These are phyloP conservation scores for Quercus phellos DNA, from an alignment of 331 rosid species.

Conservation along the genomic window DNA sequence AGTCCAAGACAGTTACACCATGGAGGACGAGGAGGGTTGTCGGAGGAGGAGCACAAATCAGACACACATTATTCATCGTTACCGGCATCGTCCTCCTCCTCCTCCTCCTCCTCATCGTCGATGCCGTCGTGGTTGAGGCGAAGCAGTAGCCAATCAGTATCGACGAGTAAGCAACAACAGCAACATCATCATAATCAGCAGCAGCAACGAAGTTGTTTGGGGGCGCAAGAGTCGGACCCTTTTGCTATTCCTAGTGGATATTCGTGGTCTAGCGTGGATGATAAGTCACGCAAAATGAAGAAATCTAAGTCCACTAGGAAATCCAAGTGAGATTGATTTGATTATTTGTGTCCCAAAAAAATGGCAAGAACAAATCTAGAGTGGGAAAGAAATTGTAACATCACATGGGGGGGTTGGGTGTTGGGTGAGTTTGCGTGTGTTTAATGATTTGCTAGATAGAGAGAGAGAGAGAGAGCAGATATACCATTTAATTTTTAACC, in stretches of 20 bases:
- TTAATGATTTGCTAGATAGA: background rate
- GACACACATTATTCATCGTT: slow-evolving; percentile 19
- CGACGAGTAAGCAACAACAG: slow-evolving; percentile 31
- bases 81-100: slow-evolving; percentile 7
- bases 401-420: background rate
- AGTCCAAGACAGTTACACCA: slow-evolving; percentile 60
- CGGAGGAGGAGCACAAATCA: slow-evolving; percentile 32
- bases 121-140: slow-evolving; percentile 58
- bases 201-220: slow-evolving; percentile 12
- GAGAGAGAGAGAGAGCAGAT: slow-evolving; percentile 1
- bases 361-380: background rate
- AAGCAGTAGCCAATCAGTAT: slow-evolving; percentile 45
- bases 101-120: slow-evolving; percentile 27
- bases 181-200: slow-evolving; percentile 14
- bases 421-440: slow-evolving; percentile 8
- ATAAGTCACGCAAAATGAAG: slow-evolving; percentile 57
- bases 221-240: slow-evolving; percentile 58
- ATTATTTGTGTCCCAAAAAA: background rate
- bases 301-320: slow-evolving; percentile 66
- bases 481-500: slow-evolving; percentile 7
- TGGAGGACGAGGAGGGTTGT: slow-evolving; percentile 25
- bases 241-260: slow-evolving; percentile 82
- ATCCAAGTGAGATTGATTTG: slow-evolving; percentile 37
- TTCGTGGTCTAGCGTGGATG: slow-evolving; percentile 62
- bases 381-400: background rate